Evolutionary conservation across 495 filamentous ascomycete genomes (phyloP), one percentile per base, ranked within the genome.

Genomic region (Xylaria venustula): DNA sequence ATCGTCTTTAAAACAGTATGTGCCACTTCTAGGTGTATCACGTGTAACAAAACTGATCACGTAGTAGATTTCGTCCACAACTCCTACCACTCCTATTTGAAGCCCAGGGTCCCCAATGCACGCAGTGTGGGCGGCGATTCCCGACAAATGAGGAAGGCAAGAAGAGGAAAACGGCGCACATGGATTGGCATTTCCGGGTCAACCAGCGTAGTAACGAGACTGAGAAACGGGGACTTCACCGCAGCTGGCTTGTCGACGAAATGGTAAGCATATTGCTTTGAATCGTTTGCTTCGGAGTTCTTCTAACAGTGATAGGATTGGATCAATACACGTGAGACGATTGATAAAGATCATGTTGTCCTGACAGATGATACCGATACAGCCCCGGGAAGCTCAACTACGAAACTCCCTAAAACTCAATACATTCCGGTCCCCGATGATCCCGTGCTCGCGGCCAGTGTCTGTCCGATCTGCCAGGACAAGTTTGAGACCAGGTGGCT

Each of bases 141-240:
- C 79, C 80, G 32, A 80, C 84, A 20, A 88, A 87, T 23, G 88
- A 90, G 45, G 84, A 91, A 63, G 93, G 92, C 26, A 89, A 85
- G 61, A 83, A 85, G 67, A 87, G 87, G 75, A 98, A 98, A 75
- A 88, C 88, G n/a, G 85, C 89, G 1, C 94, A 98, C 75, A 82
- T 97, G 73, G 94, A 98, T 71, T 98, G 93, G 94, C 94, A 98
- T 72, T 98, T 98, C 78, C 84, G 87, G 28, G 93, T 93, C 2
- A 93, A 97, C 70, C 90, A 91, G 71, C 89, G 93, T 23, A 88
- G 94, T 77, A 84, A 85, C 6, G 93, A 98, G 41, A 85, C 85
- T 40, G 85, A 88, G 62, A 90, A 86, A 70, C 84, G 91, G 42
- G 92, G 90, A 9, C 90, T 95, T 64, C 91, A 90, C 67, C 86